Conservation (phyloP, 176 grass and related monocot species). For the Carex parvula region DNA sequence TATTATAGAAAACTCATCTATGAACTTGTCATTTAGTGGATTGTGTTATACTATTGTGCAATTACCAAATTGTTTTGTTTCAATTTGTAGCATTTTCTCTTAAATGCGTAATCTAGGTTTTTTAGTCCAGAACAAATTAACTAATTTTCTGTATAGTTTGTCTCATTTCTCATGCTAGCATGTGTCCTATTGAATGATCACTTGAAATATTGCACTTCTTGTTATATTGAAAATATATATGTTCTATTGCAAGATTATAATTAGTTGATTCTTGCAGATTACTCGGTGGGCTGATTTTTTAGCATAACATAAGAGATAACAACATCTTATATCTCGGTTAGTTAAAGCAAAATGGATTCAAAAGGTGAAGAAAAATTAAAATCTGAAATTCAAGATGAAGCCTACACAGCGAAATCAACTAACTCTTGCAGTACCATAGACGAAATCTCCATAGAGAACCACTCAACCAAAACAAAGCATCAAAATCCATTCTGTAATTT, state of each 20-base stretch:
- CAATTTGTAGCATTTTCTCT: background rate
- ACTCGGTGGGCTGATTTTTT: background rate
- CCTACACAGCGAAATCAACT: constrained; percentile 20
- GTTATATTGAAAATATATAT: background rate
- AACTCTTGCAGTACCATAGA: constrained; percentile 22
- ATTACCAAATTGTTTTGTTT: background rate
- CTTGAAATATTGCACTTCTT: background rate
- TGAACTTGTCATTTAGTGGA: background rate
- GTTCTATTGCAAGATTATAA: background rate
- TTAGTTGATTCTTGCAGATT: background rate
- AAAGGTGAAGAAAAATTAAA: constrained; percentile 48
- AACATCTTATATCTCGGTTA: background rate
- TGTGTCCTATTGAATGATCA: background rate
- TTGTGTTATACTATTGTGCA: background rate
- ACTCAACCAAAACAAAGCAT: constrained; percentile 26
- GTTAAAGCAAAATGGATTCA: constrained; percentile 45
- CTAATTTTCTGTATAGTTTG: background rate
- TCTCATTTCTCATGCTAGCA: background rate
- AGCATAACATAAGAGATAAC: background rate
- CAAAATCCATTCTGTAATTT: constrained; percentile 39
- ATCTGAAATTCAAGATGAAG: constrained; percentile 44
- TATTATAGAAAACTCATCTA: background rate
- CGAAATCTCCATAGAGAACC: constrained; percentile 33
- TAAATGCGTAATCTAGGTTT: background rate
- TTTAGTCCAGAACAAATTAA: background rate